phyloP scores from a whole-genome alignment of 2,329 filamentous ascomycete species.

The Penicillium janthinellum region DNA sequence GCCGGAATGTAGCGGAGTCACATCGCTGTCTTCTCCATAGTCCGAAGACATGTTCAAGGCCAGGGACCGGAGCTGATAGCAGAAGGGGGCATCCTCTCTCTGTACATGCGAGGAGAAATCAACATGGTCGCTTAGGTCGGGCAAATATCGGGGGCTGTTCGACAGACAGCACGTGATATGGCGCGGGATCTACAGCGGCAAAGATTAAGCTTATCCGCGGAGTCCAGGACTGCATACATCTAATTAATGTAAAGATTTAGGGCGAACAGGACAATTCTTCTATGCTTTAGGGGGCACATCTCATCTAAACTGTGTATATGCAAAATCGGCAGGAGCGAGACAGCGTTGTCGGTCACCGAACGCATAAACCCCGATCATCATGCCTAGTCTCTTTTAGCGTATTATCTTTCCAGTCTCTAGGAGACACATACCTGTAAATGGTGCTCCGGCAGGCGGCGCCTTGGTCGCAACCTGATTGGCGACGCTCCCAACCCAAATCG shows the following conservation, averaged over 20 bases:
- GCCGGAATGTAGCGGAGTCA: neutral
- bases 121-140: neutral
- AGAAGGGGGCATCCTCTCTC: conserved; percentile 1
- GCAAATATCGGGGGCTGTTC: neutral
- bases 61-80: neutral
- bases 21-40: neutral
- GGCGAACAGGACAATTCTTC: too few relatives aligned
- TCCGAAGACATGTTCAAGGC: conserved; percentile 3
- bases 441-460: conserved; percentile 42
- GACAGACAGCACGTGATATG: neutral
- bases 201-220: neutral
- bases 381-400: conserved; percentile 28
- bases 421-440: conserved; percentile 38
- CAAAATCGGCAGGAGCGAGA: conserved; percentile 47
- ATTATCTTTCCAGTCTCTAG: neutral
- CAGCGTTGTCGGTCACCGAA: conserved; percentile 47
- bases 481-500: conserved; percentile 34
- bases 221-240: neutral
- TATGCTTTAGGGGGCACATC: too few relatives aligned
- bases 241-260: too few relatives aligned
- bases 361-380: conserved; percentile 52
- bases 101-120: neutral
- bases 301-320: conserved; percentile 31
- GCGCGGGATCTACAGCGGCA: neutral
- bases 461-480: conserved; percentile 38